A percentile compares a stretch with the other conserved stretches of the same genome.
phyloP scores from a whole-genome alignment of 2,329 filamentous ascomycete species.

The Furcasterigmium furcatum region DNA sequence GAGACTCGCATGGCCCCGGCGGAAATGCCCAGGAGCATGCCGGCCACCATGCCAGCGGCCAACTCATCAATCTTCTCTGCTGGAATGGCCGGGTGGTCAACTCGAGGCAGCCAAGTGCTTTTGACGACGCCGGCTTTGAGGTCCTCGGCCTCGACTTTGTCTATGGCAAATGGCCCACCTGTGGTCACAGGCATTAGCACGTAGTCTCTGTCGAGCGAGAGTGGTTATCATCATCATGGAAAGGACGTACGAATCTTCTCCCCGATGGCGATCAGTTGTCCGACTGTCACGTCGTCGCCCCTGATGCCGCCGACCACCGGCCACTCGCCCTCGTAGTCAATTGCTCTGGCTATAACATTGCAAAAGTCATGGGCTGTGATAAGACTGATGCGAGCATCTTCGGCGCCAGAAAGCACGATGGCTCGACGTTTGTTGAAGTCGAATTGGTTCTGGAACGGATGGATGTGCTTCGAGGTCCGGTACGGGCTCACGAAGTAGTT shows the following conservation, averaged over 20 bases:
- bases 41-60: slow-evolving; percentile 13
- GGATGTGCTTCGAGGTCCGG: slow-evolving; percentile 39
- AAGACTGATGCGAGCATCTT: slow-evolving; percentile 37
- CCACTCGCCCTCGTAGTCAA: slow-evolving; percentile 42
- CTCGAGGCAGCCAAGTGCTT: slow-evolving; percentile 34
- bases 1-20: slow-evolving; percentile 33
- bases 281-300: slow-evolving; percentile 29
- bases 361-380: slow-evolving; percentile 42
- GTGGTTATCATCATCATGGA: no score
- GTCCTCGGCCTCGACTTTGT: slow-evolving; percentile 42
- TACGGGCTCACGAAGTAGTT: slow-evolving; percentile 52
- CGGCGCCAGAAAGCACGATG: slow-evolving; percentile 36
- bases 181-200: background rate
- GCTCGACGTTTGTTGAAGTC: slow-evolving; percentile 38
- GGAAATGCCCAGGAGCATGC: slow-evolving; percentile 28
- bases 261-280: slow-evolving; percentile 34
- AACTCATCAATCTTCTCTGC: slow-evolving; percentile 15
- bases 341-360: slow-evolving; percentile 30
- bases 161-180: slow-evolving; percentile 22
- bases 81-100: slow-evolving; percentile 18
- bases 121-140: slow-evolving; percentile 38
- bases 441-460: slow-evolving; percentile 30
- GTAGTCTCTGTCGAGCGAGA: slow-evolving; percentile 20
- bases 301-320: slow-evolving; percentile 35
- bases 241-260: slow-evolving; percentile 28